Evolutionary conservation across 164 flowering plant species (phyloP), one percentile per base, ranked within the genome.

Genomic region (Macadamia tetraphylla): DNA sequence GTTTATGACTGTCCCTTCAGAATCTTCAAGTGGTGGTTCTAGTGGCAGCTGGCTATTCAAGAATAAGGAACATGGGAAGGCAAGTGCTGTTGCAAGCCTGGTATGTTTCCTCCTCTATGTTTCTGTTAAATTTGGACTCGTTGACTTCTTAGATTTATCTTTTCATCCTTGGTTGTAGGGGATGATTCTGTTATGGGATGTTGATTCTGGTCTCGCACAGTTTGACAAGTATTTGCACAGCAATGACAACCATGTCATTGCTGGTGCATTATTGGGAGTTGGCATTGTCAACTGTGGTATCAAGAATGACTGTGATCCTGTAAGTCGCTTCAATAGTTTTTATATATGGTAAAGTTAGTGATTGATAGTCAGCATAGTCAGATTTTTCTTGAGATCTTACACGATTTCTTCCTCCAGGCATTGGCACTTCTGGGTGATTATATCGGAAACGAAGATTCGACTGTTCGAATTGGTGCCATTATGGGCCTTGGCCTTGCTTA

Each of bases 11-110:
- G 88, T 86, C 15, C 77, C 88, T 69, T 77, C 95, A 46, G 98
- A 92, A 64, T 12, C 87, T 48, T 82, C 97, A 6, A 82, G 88
- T 74, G 86, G 90, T 74, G 83, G 88, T 66, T 69, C 92, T 60
- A 77, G 94, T 8, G 90, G 91, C 76, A 86, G 81, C 71, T 95
- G 99, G 99, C 94, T 95, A 66, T 95, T 88, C 73, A 95, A 95
- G 76, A 92, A 95, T 74, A 95, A 92, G 78, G 99, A 95, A 67
- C 98, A 95, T 72, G 99, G 99, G 74, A 95, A 91, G 74, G 78
- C 89, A 68, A 95, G 99, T 82, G 99, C 99, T 75, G 98, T 95
- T n/a, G 99, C 98, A 32, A 95, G 99, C 84, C 77, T 92, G 87
- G 99, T 95, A 80, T 74, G 81, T 66, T 48, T 63, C 17, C 48